Evolutionary conservation across 2,329 filamentous ascomycete genomes (phyloP), one percentile per base, ranked within the genome.

Genomic region (Calonectria naviculata): DNA sequence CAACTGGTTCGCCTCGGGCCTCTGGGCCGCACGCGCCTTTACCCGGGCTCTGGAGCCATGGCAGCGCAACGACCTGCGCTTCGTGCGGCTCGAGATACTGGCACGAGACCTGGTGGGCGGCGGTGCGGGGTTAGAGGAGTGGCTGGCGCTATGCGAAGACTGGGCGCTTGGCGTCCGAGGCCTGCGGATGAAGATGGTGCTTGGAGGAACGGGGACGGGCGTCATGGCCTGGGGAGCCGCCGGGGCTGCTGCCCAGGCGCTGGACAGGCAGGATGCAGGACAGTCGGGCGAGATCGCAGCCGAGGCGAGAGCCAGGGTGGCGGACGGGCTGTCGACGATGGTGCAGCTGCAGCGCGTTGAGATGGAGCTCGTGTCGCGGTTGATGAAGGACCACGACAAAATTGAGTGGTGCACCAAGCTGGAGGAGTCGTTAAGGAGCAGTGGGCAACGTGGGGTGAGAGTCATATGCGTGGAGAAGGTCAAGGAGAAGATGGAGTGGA

Each of bases 1-100:
- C 42, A 85, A 84, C 49, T 85, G 84, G 83, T 86, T 86, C 76
- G 81, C 83, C 15, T 85, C 84, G 17, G 87, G 86, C 0, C 74
- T 87, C 4, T 83, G 82, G 74, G 81, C 85, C 1, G 86, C 85
- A 0, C 74, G 81, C 10, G 79, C 79, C 0, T 84, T 87, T 65
- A 79, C 82, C 2, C 72, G 78, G 17, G 74, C 75, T 3, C 74
- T 86, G 28, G 65, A 67, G 38, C 73, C 79, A 3, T 88, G 87
- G 87, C 86, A 89, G 80, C 77, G 79, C 5, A 74, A 74, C n/a
- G 72, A 74, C 2, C 74, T 88, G 75, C 81, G 86, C 12, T 84
- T 81, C 60, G 81, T 83, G 3, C 77, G 84, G 1, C 75, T 88
- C 1, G 85, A 88, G 68, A 78, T 87, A 13, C 76, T 84, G 24